phyloP scores from a whole-genome alignment of 805 yeast species.

The Spencermartinsiella europaea region DNA sequence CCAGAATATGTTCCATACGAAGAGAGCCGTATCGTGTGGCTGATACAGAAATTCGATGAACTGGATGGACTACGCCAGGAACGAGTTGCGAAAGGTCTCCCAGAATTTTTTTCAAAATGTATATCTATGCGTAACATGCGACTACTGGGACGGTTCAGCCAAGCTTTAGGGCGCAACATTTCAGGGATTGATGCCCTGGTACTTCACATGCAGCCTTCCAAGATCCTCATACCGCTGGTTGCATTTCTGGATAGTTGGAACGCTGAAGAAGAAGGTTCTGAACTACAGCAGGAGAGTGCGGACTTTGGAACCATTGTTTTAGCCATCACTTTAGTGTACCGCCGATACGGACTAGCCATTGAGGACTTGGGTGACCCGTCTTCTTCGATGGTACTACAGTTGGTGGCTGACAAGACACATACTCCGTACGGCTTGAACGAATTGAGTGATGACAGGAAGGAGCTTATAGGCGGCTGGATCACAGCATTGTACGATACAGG shows the following conservation, averaged over 20 bases:
- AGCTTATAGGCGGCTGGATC: constrained; percentile 63
- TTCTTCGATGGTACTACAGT: neutral
- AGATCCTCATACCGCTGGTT: constrained; percentile 41
- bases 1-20: constrained; percentile 47
- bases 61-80: constrained; percentile 45
- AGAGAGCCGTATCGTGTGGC: constrained; percentile 48
- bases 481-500: constrained; percentile 72
- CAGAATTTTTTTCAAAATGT: constrained; percentile 34
- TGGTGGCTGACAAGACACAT: neutral
- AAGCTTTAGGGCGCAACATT: constrained; percentile 44
- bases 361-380: neutral
- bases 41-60: constrained; percentile 41
- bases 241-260: constrained; percentile 47
- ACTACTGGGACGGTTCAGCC: constrained; percentile 46
- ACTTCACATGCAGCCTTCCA: constrained; percentile 41
- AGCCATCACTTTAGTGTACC: constrained; percentile 38
- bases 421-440: constrained; percentile 11
- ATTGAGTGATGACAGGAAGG: constrained; percentile 23
- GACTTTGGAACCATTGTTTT: constrained; percentile 61
- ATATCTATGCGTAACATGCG: constrained; percentile 38
- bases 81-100: constrained; percentile 38
- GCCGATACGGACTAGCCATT: constrained; percentile 30
- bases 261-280: constrained; percentile 50
- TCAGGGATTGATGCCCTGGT: constrained; percentile 40
- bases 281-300: constrained; percentile 61